A percentile compares a stretch with the other conserved stretches of the same genome.
Conservation (phyloP, 768 basidiomycete genomes). For the Panaeolus cyanescens region DNA sequence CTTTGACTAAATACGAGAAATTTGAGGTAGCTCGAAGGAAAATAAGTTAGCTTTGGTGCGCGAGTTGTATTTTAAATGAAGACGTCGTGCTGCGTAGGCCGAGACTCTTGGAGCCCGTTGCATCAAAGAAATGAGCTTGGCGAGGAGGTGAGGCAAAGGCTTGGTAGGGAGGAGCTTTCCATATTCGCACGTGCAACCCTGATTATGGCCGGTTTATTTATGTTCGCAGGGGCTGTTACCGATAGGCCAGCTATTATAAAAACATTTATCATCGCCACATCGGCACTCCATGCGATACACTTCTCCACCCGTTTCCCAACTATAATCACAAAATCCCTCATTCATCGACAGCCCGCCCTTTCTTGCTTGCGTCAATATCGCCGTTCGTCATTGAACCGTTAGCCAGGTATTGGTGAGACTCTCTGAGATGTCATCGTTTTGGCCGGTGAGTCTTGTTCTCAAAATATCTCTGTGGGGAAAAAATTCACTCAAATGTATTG, state of each 20-base stretch:
- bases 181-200: background rate
- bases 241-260: background rate
- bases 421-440: conserved; percentile 26
- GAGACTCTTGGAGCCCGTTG: background rate
- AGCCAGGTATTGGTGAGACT: background rate
- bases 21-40: background rate
- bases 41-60: background rate
- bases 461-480: conserved; percentile 5
- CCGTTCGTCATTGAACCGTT: background rate
- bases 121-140: background rate
- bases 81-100: background rate
- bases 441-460: conserved; percentile 42
- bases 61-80: background rate
- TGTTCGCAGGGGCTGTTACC: background rate
- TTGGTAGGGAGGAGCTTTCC: background rate
- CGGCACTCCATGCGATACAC: conserved; percentile 1
- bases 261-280: conserved; percentile 3
- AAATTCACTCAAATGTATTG: conserved; percentile 10
- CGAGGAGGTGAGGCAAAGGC: background rate
- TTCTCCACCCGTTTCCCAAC: conserved; percentile 3
- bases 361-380: background rate
- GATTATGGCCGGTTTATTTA: background rate
- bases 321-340: background rate
- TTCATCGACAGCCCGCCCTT: background rate
- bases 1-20: background rate